Base-by-base conservation (phyloP, 495 filamentous ascomycete species). In the Sabuloglossum arenarium region DNA sequence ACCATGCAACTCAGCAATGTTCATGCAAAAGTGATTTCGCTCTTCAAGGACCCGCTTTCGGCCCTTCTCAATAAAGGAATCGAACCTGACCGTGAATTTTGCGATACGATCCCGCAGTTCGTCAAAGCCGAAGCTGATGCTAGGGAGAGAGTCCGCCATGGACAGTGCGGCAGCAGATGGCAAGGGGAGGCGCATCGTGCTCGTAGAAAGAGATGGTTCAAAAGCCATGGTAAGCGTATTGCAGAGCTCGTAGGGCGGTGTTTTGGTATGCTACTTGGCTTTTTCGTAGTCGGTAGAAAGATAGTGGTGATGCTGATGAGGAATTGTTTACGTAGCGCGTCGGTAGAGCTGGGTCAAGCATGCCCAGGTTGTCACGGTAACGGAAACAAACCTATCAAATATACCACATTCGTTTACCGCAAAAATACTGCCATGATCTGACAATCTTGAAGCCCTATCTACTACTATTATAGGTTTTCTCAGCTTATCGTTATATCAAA, bases 121-220 rank as follows among this genome's bases (percentile, higher is more conserved):
- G 58, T 97, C 90, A 69, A 97, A 97, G 57, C 87, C 88, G 67
- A 97, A 96, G 69, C 91, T 88, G 68, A 95, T 85, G 66, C 73
- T 86, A 37, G 91, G 91, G 9, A 96, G 78, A 12, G 80, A 79
- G 67, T 91, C 86, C 34, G 86, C 86, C 75, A 82, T 80, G 57
- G 79, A 78, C 6, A 76, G 75, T 46, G 71, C 73, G 56, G 74
- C 70, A 25, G 77, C 70, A 12, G 75, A 71, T 32, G 68, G 70
- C 55, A 82, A 71, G 19, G 84, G 80, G 53, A 79, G 78, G 59
- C 85, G 84, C 77, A 86, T 79, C 32, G 75, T 72, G 71, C 80
- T 85, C 30, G 78, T 82, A 0, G 85, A 88, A 51, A 85, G 70
- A 0, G 85, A 84, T 1, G 83, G 79, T 59, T 93, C 86, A 61